phyloP scores from a whole-genome alignment of 805 yeast species.

The Ogataea paraovalis region DNA sequence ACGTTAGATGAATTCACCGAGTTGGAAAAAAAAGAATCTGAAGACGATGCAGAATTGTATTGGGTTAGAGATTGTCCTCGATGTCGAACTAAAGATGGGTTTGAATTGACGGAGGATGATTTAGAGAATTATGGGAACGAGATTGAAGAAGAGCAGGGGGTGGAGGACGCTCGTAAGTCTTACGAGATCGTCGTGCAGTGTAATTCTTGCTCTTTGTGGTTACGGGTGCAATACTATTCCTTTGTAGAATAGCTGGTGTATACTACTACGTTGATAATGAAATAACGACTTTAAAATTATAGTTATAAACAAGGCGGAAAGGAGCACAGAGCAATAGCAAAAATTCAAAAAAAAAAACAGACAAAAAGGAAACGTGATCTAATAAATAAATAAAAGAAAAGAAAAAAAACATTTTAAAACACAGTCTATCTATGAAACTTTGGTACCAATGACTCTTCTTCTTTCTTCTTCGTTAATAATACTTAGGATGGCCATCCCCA shows the following conservation, averaged over 20 bases:
- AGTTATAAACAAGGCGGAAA: neutral
- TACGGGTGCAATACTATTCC: conserved; percentile 59
- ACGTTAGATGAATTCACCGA: conserved; percentile 57
- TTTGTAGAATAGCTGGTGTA: conserved; percentile 31
- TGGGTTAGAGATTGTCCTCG: conserved; percentile 63
- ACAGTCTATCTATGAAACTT: neutral
- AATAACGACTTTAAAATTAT: neutral
- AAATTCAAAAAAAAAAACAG: neutral
- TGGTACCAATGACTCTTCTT: conserved; percentile 1
- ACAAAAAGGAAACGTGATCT: neutral
- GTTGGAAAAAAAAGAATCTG: conserved; percentile 34
- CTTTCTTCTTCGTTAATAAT: conserved; percentile 53
- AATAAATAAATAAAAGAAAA: neutral
- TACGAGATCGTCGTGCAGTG: conserved; percentile 78
- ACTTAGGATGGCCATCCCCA: conserved; percentile 68
- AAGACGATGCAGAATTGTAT: conserved; percentile 27
- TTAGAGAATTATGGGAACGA: conserved; percentile 48
- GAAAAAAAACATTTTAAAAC: neutral
- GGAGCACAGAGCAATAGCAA: neutral
- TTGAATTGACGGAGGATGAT: conserved; percentile 56
- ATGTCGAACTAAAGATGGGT: conserved; percentile 51
- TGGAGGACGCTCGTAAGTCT: neutral
- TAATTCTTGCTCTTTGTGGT: conserved; percentile 79
- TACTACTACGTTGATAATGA: neutral
- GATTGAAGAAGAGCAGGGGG: conserved; percentile 38